Conservation (phyloP, 306 rosid genomes). For the Citrullus mucosospermus region DNA sequence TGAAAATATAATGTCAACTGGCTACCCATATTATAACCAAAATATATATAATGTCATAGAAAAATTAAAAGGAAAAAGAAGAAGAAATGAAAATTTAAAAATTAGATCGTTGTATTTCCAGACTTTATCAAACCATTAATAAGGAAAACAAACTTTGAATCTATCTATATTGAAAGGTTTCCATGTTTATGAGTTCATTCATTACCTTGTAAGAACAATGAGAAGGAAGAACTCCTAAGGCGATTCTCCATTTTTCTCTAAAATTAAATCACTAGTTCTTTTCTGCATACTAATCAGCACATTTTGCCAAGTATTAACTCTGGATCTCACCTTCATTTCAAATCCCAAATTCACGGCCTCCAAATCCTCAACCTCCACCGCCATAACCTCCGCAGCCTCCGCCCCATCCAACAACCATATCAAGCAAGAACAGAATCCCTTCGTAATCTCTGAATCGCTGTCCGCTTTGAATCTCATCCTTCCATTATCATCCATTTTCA, state of each 20-base stretch:
- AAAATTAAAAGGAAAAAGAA: no score
- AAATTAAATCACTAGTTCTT: slow-evolving; percentile 27
- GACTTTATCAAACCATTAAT: no score
- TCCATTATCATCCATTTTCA: slow-evolving; percentile 31
- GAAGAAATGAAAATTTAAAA: no score
- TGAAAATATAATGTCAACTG: no score
- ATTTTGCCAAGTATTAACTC: slow-evolving; percentile 70
- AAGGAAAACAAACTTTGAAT: no score
- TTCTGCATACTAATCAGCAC: slow-evolving; percentile 52
- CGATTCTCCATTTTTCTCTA: not conserved
- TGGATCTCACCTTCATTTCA: slow-evolving; percentile 34
- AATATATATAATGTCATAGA: no score
- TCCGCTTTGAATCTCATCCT: slow-evolving; percentile 56
- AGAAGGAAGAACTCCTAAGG: not conserved
- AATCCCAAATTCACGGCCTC: slow-evolving; percentile 37
- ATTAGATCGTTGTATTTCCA: no score
- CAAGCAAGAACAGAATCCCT: slow-evolving; percentile 67
- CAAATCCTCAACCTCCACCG: slow-evolving; percentile 30
- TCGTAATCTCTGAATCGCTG: slow-evolving; percentile 77
- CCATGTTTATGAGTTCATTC: not conserved
- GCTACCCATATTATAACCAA: no score
- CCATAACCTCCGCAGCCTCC: slow-evolving; percentile 35
- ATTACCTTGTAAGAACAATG: not conserved
- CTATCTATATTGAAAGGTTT: not conserved
- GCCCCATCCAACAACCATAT: slow-evolving; percentile 60